Evolutionary conservation across 1,284 basidiomycete species (phyloP).

Genomic region (Ustilago bromivora): DNA sequence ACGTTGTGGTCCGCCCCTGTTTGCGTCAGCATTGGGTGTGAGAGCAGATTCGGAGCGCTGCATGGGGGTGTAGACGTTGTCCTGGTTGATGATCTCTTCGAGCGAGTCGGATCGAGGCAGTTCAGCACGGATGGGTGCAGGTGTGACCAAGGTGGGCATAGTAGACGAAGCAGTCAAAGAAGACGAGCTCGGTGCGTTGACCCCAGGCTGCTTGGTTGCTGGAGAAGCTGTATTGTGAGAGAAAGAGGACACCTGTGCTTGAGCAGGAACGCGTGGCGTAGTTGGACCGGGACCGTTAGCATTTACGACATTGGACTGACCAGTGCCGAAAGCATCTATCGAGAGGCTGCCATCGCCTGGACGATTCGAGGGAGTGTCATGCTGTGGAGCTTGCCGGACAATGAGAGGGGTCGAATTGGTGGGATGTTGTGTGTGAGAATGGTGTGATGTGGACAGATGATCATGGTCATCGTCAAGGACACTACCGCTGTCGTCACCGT

Average conservation of each 20-base stretch:
- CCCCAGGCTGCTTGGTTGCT: not conserved
- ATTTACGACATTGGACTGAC: constrained; percentile 13
- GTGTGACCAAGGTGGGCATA: constrained; percentile 48
- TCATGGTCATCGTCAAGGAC: constrained; percentile 41
- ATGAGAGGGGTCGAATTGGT: constrained; percentile 36
- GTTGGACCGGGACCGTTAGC: constrained; percentile 5
- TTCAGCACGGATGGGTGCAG: constrained; percentile 46
- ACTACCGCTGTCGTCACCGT: constrained; percentile 36
- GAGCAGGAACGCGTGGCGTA: not conserved
- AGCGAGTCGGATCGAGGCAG: constrained; percentile 45
- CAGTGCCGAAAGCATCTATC: constrained; percentile 46
- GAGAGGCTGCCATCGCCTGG: constrained; percentile 60
- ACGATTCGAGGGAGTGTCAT: constrained; percentile 18
- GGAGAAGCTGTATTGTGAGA: constrained; percentile 2
- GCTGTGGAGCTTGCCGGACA: constrained; percentile 20
- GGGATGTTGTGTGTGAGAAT: constrained; percentile 30
- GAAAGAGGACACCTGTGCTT: not conserved
- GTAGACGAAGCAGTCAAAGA: constrained; percentile 35
- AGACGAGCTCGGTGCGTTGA: constrained; percentile 12
- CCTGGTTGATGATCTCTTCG: constrained; percentile 48
- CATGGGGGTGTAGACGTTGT: constrained; percentile 24
- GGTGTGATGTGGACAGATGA: constrained; percentile 37
- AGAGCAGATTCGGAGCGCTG: constrained; percentile 11
- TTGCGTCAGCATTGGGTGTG: constrained; percentile 3
- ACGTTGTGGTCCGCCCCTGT: constrained; percentile 22